These are phyloP conservation scores for Coemansia sp. DNA, from an alignment of 192 early-diverging fungal genomes.

Conservation along the genomic window DNA sequence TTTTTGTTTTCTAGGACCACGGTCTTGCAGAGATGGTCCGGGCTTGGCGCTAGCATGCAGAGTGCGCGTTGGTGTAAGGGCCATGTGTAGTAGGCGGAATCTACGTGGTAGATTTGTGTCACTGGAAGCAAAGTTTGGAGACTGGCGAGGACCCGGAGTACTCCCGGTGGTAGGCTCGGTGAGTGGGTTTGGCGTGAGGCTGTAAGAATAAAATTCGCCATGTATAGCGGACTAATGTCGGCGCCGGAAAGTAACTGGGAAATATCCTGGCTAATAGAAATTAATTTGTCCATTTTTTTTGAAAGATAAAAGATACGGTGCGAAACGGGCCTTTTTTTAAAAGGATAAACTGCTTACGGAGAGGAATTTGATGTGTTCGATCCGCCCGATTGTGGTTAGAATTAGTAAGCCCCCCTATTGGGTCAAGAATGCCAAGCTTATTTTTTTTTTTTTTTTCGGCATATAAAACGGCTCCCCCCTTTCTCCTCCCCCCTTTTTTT, in stretches of 20 bases:
- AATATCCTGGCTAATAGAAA: constrained; percentile 24
- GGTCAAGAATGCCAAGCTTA: too few relatives aligned
- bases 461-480: too few relatives aligned
- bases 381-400: neutral
- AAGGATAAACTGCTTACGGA: too few relatives aligned
- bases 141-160: neutral
- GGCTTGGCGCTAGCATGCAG: constrained; percentile 68
- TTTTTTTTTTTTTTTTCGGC: too few relatives aligned
- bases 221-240: constrained; percentile 21
- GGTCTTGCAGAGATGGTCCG: constrained; percentile 86
- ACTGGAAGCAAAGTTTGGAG: constrained; percentile 18
- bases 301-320: neutral
- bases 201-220: constrained; percentile 15
- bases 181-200: neutral
- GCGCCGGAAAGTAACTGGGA: constrained; percentile 19
- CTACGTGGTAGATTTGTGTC: constrained; percentile 72
- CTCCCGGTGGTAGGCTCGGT: neutral
- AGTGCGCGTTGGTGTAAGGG: constrained; percentile 71
- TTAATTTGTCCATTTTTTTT: constrained; percentile 11
- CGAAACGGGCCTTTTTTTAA: neutral
- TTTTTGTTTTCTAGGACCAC: constrained; percentile 91
- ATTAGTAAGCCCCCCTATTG: neutral
- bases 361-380: too few relatives aligned
- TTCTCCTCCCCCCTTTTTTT: constrained; percentile 4
- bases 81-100: constrained; percentile 82